These are phyloP conservation scores for Guadua angustifolia DNA, from an alignment of 176 grass and related monocot species.

Conservation along the genomic window DNA sequence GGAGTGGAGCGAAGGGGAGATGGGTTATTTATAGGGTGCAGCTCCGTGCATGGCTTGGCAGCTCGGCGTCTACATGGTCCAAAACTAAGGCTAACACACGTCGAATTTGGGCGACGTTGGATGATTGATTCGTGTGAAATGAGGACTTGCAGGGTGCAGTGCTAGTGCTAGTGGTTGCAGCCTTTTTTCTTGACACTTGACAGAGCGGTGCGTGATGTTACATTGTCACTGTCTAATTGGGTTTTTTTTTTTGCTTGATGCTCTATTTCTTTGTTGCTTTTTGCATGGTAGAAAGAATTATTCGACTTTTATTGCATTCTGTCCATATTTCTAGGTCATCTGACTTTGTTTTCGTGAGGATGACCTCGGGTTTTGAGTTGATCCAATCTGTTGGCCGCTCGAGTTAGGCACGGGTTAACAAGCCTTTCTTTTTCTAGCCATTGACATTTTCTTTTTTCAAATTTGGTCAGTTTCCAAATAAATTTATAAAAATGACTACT, in stretches of 20 bases:
- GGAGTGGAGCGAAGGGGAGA: constrained; percentile 4
- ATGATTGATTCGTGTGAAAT: constrained; percentile 39
- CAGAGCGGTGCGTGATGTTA: constrained; percentile 28
- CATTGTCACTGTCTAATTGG: constrained; percentile 2
- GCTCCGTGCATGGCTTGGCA: constrained; percentile 22
- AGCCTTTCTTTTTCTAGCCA: too few relatives aligned
- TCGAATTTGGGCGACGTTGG: constrained; percentile 22
- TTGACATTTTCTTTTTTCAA: too few relatives aligned
- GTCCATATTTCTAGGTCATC: constrained; percentile 41
- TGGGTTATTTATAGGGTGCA: constrained; percentile 49
- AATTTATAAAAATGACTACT: too few relatives aligned
- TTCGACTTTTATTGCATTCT: constrained; percentile 37
- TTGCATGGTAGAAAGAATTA: constrained; percentile 28
- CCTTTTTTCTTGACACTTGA: constrained; percentile 44
- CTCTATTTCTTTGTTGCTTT: constrained; percentile 3
- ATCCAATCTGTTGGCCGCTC: not conserved
- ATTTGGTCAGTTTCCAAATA: too few relatives aligned
- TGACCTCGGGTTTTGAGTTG: not conserved
- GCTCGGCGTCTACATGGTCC: constrained; percentile 20
- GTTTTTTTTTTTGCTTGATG: not conserved
- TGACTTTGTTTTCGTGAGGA: constrained; percentile 43
- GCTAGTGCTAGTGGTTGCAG: constrained; percentile 18
- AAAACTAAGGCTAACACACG: constrained; percentile 32
- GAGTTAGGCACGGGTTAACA: not conserved
- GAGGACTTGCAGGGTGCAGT: constrained; percentile 22